Conservation (phyloP, 768 basidiomycete genomes). For the Termitomyces sp. region DNA sequence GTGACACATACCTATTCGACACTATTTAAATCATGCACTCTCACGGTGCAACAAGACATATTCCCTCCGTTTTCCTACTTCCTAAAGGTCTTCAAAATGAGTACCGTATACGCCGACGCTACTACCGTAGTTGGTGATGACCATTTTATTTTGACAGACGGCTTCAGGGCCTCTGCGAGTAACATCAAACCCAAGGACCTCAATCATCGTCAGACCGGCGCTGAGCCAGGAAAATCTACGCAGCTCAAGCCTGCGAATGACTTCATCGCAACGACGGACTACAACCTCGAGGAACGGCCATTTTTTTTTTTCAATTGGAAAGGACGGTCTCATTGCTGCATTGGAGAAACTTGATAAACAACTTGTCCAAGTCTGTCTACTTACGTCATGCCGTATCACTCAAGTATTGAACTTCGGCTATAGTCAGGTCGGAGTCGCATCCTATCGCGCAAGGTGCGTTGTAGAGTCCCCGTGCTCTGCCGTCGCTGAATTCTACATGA, state of each 20-base stretch:
- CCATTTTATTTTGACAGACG: slow-evolving; percentile 41
- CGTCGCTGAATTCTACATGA: background rate
- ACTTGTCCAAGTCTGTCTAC: slow-evolving; percentile 38
- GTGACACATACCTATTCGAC: background rate
- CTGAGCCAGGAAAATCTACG: slow-evolving; percentile 6
- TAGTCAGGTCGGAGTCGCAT: slow-evolving; percentile 55
- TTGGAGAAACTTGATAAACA: slow-evolving; percentile 65
- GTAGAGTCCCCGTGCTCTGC: background rate
- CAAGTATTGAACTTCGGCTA: background rate
- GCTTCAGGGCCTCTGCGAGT: slow-evolving; percentile 11
- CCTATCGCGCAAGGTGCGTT: slow-evolving; percentile 55
- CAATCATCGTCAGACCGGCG: slow-evolving; percentile 9
- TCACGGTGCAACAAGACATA: background rate
- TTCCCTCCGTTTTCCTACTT: background rate
- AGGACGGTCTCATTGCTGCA: slow-evolving; percentile 63
- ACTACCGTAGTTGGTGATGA: slow-evolving; percentile 36
- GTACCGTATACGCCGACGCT: slow-evolving; percentile 37
- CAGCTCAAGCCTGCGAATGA: slow-evolving; percentile 20
- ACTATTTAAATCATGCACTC: background rate
- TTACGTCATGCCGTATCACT: slow-evolving; percentile 1
- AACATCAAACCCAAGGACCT: slow-evolving; percentile 14
- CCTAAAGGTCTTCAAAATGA: slow-evolving; percentile 17
- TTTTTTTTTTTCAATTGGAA: slow-evolving; percentile 70
- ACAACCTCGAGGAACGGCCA: slow-evolving; percentile 49
- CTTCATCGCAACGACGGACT: slow-evolving; percentile 45